A percentile compares a stretch with the other conserved stretches of the same genome.
Conservation (phyloP, 1,284 basidiomycete genomes). For the Trichosporon asahii region DNA sequence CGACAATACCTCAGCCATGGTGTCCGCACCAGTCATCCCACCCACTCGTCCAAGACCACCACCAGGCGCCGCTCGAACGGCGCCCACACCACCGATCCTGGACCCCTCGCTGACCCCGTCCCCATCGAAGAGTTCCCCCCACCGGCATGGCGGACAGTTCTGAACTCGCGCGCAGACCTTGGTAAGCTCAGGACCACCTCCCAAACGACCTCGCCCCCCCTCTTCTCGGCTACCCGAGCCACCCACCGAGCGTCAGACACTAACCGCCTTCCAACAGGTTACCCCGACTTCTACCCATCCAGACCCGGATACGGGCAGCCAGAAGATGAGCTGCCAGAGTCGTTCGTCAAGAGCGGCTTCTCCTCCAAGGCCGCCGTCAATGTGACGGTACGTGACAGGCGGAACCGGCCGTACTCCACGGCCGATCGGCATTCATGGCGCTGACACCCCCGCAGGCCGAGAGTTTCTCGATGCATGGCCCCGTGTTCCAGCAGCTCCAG, state of each 20-base stretch:
- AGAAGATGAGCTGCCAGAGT: conserved; percentile 75
- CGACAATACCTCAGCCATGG: conserved; percentile 13
- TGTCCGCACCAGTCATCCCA: conserved; percentile 14
- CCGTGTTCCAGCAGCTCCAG: conserved; percentile 55
- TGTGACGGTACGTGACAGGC: conserved; percentile 12
- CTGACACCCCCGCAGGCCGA: conserved; percentile 52
- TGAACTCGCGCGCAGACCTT: conserved; percentile 46
- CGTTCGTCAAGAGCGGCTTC: conserved; percentile 76
- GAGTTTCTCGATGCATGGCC: conserved; percentile 58
- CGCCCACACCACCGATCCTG: conserved; percentile 11
- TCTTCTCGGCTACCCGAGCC: not conserved
- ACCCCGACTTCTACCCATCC: conserved; percentile 80
- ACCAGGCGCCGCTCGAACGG: conserved; percentile 19
- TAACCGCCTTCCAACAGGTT: conserved; percentile 58
- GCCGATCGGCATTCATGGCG: not conserved
- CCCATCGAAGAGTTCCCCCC: conserved; percentile 47
- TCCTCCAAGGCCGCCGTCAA: conserved; percentile 59
- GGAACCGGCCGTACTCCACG: not conserved
- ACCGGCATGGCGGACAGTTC: conserved; percentile 46
- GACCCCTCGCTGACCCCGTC: conserved; percentile 27
- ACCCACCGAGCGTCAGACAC: not conserved
- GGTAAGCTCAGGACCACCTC: conserved; percentile 32
- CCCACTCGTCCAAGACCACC: conserved; percentile 15
- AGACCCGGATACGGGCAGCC: conserved; percentile 74
- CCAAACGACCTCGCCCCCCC: not conserved